Evolutionary conservation across 768 basidiomycete species (phyloP), one percentile per base, ranked within the genome.

Genomic region (Favolaschia claudopus): DNA sequence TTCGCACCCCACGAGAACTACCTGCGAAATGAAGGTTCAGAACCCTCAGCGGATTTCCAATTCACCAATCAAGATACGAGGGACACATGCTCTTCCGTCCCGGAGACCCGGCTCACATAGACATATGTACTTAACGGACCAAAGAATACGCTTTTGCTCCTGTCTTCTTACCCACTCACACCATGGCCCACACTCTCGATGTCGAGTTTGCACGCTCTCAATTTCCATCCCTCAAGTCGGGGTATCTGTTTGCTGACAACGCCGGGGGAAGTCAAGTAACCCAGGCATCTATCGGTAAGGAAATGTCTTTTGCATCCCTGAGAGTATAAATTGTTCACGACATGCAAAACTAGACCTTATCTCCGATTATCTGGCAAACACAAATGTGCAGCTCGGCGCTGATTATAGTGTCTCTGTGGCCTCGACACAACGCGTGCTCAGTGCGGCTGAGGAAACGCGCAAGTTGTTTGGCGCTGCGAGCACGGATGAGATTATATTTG

Each of bases 371-470:
- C 81, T 93, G 14, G 56, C 81, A 29, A 84, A 88, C 74, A 86
- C 87, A 8, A 93, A 93, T 66, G 89, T 84, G 1, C 91, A 92
- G 69, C 81, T 89, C 17, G 86, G 88, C 22, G 90, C 89, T 7
- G 83, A 86, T 53, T 92, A 92, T 67, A 79, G 84, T 9, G 76
- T 88, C 22, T 84, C 88, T 3, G 76, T 76, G 7, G 62, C 73
- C 48, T 83, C 82, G 67, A 87, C 85, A 2, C 59, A 66, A 29
- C 75, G 80, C 28, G 82, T 88, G 4, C 70, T 67, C 0, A 79
- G 83, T 9, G 89, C 83, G 0, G 78, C 83, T 2, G 72, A 73
- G 22, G 79, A 82, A 12, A 85, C 85, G 12, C 79, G 79, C 3
- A 78, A 82, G 66, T 73, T 93, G 13, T 83, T 92, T 74, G 88